phyloP scores from a whole-genome alignment of 225 moss, liverwort and hornwort genomes.

The Straminergon stramineum region DNA sequence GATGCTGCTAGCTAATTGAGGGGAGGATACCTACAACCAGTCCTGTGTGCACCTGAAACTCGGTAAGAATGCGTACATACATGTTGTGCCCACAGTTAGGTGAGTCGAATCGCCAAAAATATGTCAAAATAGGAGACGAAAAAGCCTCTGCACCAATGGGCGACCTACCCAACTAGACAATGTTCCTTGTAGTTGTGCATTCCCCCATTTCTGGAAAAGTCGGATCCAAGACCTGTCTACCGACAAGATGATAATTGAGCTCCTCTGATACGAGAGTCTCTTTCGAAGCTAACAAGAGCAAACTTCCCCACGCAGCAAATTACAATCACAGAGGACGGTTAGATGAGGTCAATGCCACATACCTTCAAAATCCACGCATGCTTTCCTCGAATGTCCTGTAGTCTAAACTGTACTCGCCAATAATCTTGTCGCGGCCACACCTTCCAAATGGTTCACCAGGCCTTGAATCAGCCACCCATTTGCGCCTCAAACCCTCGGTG shows the following conservation, averaged over 20 bases:
- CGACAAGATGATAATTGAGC: neutral
- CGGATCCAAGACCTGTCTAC: neutral
- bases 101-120: neutral
- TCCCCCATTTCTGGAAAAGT: neutral
- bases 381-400: too few species aligned
- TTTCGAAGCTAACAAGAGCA: neutral
- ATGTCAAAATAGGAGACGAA: neutral
- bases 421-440: too few species aligned
- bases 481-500: too few species aligned
- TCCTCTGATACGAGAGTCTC: neutral
- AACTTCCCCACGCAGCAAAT: too few species aligned
- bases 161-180: neutral
- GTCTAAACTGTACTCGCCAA: too few species aligned
- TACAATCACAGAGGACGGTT: too few species aligned
- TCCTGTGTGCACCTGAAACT: neutral
- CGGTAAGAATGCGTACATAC: neutral
- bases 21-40: neutral
- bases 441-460: too few species aligned
- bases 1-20: neutral
- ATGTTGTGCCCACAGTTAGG: neutral
- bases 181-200: neutral
- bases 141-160: neutral
- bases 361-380: too few species aligned
- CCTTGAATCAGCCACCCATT: too few species aligned
- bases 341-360: too few species aligned